Base-by-base conservation (phyloP, 352 stramenopile species). In the Globisporangium rhizosaccharum region DNA sequence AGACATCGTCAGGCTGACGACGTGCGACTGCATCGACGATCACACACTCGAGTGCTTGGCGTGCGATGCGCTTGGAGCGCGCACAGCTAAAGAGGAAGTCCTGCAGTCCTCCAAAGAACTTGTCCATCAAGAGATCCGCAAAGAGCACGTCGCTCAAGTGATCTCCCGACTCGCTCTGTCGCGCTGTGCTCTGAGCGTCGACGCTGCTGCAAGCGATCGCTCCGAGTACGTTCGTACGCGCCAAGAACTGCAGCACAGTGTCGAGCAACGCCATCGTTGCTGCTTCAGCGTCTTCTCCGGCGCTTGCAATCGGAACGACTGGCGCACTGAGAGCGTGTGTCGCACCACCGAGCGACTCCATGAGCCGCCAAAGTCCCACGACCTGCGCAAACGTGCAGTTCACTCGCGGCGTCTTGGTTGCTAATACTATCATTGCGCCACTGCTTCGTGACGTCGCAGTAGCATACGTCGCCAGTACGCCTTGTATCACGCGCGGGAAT, bases 301-400 rank as follows among this genome's bases (percentile, higher is more conserved):
- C 7, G 63, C 53, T 41, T 73, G 59, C 50, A 15, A 48, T 9
- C 26, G 37, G n/a, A 3, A 33, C 15, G n/a, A 15, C 17, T 47
- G 51, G 9, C 20, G 44, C 33, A 30, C 15, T 44, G 30, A 45
- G 42, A 10, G 56, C 28, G 2, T 33, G 45, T 12, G 56, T 70
- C 0, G 65, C 45, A 8, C 67, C 61, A 41, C 58, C 51, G 23
- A 88, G 30, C 33, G 73, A 61, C 23, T 85, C 78, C 52, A 87
- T 50, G 6, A 90, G 59, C 36, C 73, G 64, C 76, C 76, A 88
- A 0, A 85, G 46, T 0, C 80, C 80, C 7, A 65, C 58, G n/a
- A 88, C 66, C n/a, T 82, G 74, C 18, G 76, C 72, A 57, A 90
- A 85, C 10, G 67, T 65, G 33, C 80, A 90, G 55, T 85, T 88